Evolutionary conservation across 495 filamentous ascomycete genomes (phyloP), one percentile per base, ranked within the genome.

Genomic region (Penicillium lividum): DNA sequence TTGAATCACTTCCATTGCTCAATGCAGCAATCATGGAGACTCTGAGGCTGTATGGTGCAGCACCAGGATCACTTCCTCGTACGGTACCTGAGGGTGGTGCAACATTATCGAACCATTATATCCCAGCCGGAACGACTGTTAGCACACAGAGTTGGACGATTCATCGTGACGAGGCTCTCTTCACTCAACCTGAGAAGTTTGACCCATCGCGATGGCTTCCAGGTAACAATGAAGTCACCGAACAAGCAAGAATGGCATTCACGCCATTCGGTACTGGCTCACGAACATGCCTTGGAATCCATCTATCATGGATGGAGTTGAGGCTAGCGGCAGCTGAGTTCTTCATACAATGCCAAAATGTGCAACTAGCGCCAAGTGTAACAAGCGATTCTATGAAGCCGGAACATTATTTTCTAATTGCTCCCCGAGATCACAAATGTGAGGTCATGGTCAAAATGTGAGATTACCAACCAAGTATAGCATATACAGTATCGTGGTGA

Each of bases 21-120:
- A 79, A 82, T 48, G 70, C 70, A 5, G 68, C 77, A 28, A 83
- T 85, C 57, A 78, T 77, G 36, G 82, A 86, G 63, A 70, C 81
- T 0, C 62, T 85, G 33, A 65, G 82, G 7, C 58, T 85, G 10
- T 74, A 83, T 64, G 74, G 73, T 2, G 73, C 81, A 0, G 73
- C 74, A 0, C 70, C 75, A 0, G 74, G 70, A 3, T 74, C 70
- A 6, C 66, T 72, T 3, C 63, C 64, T 10, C 69, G 80, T 3
- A 47, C 63, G 11, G 61, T 66, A 0, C 62, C 67, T 0, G 44
- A 54, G 1, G 62, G 61, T n/a, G 68, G 66, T 18, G 55, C 54
- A 1, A 62, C 34, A 8, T 55, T 74, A 1, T 45, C n/a, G 3
- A 64, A 56, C 0, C 59, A 62, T 25, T 62, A 52, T 34, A 56